Percentiles rank a stretch among this genome's conserved stretches.
Evolutionary conservation across 2,329 filamentous ascomycete species (phyloP).

Genomic region (Herpomyces periplanetae): DNA sequence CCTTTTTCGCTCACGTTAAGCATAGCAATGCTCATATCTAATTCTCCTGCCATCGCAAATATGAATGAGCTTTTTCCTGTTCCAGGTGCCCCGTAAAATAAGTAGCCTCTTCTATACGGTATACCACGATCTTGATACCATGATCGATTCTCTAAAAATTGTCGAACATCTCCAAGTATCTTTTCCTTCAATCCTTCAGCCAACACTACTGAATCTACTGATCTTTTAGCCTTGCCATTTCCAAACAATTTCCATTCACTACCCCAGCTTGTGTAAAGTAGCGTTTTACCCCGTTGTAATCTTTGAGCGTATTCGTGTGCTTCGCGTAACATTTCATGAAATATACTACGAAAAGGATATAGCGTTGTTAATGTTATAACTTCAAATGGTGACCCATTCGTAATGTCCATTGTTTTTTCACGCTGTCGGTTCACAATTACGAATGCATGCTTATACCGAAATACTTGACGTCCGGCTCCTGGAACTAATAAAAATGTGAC

Average conservation of each 20-base stretch:
- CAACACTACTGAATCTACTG: slow-evolving; percentile 50
- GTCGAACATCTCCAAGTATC: slow-evolving; percentile 38
- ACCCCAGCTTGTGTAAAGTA: slow-evolving; percentile 51
- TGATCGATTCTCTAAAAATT: slow-evolving; percentile 34
- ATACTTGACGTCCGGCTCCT: slow-evolving; percentile 51
- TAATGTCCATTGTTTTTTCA: slow-evolving; percentile 38
- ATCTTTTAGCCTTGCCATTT: slow-evolving; percentile 44
- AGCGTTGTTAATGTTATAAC: slow-evolving; percentile 68
- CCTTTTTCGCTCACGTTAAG: slow-evolving; percentile 64
- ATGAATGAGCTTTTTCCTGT: slow-evolving; percentile 90
- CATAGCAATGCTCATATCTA: slow-evolving; percentile 73
- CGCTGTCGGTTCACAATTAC: slow-evolving; percentile 58
- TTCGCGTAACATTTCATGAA: slow-evolving; percentile 58
- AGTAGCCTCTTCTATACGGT: slow-evolving; percentile 55
- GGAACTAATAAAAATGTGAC: slow-evolving; percentile 64
- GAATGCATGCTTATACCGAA: slow-evolving; percentile 54
- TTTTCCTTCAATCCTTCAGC: slow-evolving; percentile 45
- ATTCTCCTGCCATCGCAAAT: slow-evolving; percentile 58
- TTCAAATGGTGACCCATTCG: slow-evolving; percentile 64
- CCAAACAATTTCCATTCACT: slow-evolving; percentile 58
- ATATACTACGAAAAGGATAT: slow-evolving; percentile 54
- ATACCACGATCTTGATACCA: slow-evolving; percentile 91
- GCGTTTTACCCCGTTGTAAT: slow-evolving; percentile 60
- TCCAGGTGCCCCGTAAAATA: slow-evolving; percentile 56
- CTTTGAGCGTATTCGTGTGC: slow-evolving; percentile 40